Percentiles rank a stretch among this genome's conserved stretches.
phyloP scores from a whole-genome alignment of 2,329 filamentous ascomycete species.

The Sporothrix mexicana region DNA sequence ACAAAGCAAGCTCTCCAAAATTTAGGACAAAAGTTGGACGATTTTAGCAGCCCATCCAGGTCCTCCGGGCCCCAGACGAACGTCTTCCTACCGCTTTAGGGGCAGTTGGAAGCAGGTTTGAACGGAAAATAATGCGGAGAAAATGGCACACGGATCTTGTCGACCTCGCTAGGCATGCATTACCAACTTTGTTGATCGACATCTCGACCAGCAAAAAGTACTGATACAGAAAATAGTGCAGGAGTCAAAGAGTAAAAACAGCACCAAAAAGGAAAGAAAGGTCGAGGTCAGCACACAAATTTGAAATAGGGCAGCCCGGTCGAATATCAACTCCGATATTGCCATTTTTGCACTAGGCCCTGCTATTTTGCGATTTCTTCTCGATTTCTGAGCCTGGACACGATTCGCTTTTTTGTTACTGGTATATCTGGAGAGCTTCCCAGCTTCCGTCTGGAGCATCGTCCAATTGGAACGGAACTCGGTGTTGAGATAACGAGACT shows the following conservation, averaged over 20 bases:
- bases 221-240: background rate
- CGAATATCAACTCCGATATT: background rate
- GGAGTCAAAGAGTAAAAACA: background rate
- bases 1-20: background rate
- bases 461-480: background rate
- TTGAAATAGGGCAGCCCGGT: background rate
- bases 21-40: too few species aligned
- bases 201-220: background rate
- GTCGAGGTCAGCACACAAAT: too few species aligned
- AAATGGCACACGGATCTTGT: background rate
- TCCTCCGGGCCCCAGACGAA: background rate
- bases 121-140: conserved; percentile 5
- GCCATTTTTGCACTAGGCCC: too few species aligned
- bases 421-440: background rate
- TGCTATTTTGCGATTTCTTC: too few species aligned
- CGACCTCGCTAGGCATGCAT: background rate
- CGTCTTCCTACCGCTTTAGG: background rate
- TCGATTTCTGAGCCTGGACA: background rate
- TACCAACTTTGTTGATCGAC: background rate
- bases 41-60: background rate
- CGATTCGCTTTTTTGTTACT: background rate
- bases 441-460: background rate
- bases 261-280: background rate
- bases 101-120: background rate
- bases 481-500: conserved; percentile 13